These are phyloP conservation scores for Mucor sp. DNA, from an alignment of 371 early-diverging fungal genomes.

Conservation along the genomic window DNA sequence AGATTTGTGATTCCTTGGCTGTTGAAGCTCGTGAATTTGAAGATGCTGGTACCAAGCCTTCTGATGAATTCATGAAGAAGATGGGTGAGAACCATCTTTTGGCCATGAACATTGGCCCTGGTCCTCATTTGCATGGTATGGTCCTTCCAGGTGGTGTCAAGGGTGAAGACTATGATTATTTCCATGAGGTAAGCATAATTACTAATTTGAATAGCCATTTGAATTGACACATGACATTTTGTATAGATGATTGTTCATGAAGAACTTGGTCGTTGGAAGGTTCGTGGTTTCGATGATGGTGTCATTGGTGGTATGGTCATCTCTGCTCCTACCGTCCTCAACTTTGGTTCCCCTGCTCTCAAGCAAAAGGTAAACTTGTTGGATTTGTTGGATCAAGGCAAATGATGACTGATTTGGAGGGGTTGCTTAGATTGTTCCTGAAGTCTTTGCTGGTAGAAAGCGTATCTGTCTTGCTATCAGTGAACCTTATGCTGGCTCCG, in stretches of 20 bases:
- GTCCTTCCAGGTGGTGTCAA: conserved; percentile 53
- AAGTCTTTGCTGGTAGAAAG: conserved; percentile 72
- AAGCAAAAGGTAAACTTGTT: conserved; percentile 37
- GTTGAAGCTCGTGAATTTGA: conserved; percentile 46
- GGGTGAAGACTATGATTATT: conserved; percentile 69
- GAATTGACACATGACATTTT: conserved; percentile 32
- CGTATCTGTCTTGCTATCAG: conserved; percentile 77
- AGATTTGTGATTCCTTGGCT: conserved; percentile 42
- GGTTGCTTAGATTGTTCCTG: conserved; percentile 64
- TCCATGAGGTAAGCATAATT: conserved; percentile 52
- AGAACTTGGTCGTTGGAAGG: conserved; percentile 68
- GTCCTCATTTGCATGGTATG: conserved; percentile 37
- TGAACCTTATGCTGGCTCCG: conserved; percentile 71
- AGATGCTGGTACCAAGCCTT: conserved; percentile 45
- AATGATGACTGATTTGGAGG: not conserved
- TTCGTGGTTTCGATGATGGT: conserved; percentile 52
- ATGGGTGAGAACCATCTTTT: conserved; percentile 41
- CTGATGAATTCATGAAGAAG: conserved; percentile 51
- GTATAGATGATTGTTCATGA: conserved; percentile 75
- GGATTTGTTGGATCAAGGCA: not conserved
- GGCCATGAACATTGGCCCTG: conserved; percentile 39
- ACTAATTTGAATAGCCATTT: not conserved
- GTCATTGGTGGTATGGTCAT: conserved; percentile 50
- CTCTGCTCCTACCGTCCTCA: conserved; percentile 63
- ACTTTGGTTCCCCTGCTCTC: conserved; percentile 44